Evolutionary conservation across 441 rosid genomes (phyloP).

Genomic region (Erodium texanum): DNA sequence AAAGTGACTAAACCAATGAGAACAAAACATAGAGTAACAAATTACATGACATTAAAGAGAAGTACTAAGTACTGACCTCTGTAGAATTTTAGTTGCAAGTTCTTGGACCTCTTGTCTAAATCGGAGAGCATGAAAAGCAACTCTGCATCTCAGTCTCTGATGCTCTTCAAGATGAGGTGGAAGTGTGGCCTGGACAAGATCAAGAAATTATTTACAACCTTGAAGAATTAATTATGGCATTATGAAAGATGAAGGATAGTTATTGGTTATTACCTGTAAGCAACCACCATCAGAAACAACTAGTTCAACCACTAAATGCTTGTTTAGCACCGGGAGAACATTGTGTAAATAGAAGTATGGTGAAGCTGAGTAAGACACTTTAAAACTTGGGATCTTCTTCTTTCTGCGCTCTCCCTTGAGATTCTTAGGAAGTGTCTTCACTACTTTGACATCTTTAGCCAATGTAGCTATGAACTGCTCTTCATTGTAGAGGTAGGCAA

Average conservation of each 20-base stretch:
- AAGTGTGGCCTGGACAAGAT: conserved; percentile 53
- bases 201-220: conserved; percentile 9
- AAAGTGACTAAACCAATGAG: conserved; percentile 10
- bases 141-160: conserved; percentile 91
- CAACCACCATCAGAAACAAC: conserved; percentile 88
- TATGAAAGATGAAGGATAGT: not conserved
- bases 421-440: conserved; percentile 84
- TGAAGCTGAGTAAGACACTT: conserved; percentile 61
- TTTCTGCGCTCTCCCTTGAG: conserved; percentile 83
- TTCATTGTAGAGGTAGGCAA: conserved; percentile 83
- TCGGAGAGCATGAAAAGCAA: conserved; percentile 73
- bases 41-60: not conserved
- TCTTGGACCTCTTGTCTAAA: conserved; percentile 88
- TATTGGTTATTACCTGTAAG: conserved; percentile 49
- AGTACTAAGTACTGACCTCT: conserved; percentile 34
- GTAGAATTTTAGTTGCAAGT: conserved; percentile 66
- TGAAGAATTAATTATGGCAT: not conserved
- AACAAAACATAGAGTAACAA: not conserved
- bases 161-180: conserved; percentile 75
- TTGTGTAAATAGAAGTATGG: conserved; percentile 77
- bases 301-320: conserved; percentile 83
- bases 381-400: conserved; percentile 78
- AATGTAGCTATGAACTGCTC: conserved; percentile 78
- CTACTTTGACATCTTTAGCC: conserved; percentile 57
- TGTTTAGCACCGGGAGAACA: conserved; percentile 74